Percentiles rank a stretch among this genome's conserved stretches.
These are phyloP conservation scores for Lupinus albus DNA, from an alignment of 306 rosid species.

Conservation along the genomic window DNA sequence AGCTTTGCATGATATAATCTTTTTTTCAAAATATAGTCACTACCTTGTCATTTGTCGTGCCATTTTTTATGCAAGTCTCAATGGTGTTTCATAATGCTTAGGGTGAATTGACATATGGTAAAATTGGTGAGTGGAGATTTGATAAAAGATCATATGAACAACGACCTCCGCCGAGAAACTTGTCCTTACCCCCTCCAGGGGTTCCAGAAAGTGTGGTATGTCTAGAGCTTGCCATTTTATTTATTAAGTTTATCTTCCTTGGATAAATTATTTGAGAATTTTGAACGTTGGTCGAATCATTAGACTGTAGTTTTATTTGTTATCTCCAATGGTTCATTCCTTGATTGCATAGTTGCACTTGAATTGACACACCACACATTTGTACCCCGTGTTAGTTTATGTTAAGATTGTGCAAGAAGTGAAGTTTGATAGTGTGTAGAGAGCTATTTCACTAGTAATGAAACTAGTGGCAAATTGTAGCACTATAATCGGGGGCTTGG, in stretches of 20 bases:
- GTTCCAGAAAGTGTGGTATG: slow-evolving; percentile 99
- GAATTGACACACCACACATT: too few relatives aligned
- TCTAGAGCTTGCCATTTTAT: slow-evolving; percentile 32
- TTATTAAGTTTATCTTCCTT: slow-evolving; percentile 21
- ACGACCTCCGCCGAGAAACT: slow-evolving; percentile 82
- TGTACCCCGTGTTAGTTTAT: too few relatives aligned
- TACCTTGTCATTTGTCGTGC: slow-evolving; percentile 5
- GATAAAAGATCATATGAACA: slow-evolving; percentile 86
- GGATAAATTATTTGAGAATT: slow-evolving; percentile 16
- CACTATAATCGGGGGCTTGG: slow-evolving; percentile 31
- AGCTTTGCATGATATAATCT: slow-evolving; percentile 26
- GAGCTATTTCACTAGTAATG: slow-evolving; percentile 23
- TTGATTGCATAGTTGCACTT: slow-evolving; percentile 6
- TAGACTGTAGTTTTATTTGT: background rate
- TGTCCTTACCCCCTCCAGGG: slow-evolving; percentile 88
- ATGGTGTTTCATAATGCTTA: slow-evolving; percentile 39
- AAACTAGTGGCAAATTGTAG: slow-evolving; percentile 7
- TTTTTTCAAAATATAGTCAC: background rate
- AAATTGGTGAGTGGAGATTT: slow-evolving; percentile 93
- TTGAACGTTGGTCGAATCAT: slow-evolving; percentile 4
- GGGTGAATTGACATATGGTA: slow-evolving; percentile 93
- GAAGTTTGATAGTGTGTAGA: slow-evolving; percentile 16
- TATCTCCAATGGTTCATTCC: slow-evolving; percentile 1
- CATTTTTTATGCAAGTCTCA: slow-evolving; percentile 11
- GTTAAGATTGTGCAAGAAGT: slow-evolving; percentile 1